Base-by-base conservation (phyloP, 2,329 filamentous ascomycete species). In the Stromatinia cepivora region DNA sequence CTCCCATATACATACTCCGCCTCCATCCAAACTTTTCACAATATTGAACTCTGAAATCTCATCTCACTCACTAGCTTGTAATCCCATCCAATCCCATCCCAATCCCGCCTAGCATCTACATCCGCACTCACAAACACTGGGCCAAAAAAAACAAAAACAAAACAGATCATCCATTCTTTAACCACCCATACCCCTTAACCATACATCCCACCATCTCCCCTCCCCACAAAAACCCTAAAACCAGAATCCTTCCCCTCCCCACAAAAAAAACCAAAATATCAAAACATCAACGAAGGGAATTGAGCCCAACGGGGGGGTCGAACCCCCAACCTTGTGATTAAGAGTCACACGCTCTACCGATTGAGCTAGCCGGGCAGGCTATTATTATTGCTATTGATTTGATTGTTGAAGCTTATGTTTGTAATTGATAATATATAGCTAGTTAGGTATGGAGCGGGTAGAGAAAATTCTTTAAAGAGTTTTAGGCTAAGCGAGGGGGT, bases 281-380 rank as follows among this genome's bases (percentile, higher is more conserved):
- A 56, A n/a, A 54, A 56, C 11, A 4, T n/a, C 2, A 56, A 36
- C 4, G 54, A 57, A n/a, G 54, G 54, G 54, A n/a, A 36, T 57
- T 57, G 54, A 57, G 54, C 54, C 54, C 34, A 57, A 57, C 54
- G 54, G 54, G 54, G 54, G 54, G 54, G 54, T 57, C 54, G 54
- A 57, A 57, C 34, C 54, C 54, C 54, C 54, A 57, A 57, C 54
- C 54, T 57, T 39, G 28, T 62, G 45, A 50, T 50, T 76, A 75
- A 75, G 73, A 76, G 74, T 71, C 75, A 74, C 74, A 76, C 73
- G 75, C 75, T 76, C 75, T 76, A 76, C 75, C 75, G 73, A 75
- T 76, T 76, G 74, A 76, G 75, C 74, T 76, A 75, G 69, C 73
- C 73, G 71, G 72, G 73, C 71, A 54, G 52, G 53, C 57, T 68